Conservation (phyloP, 2,329 filamentous ascomycete genomes). For the Atkinsonella hypoxylon region DNA sequence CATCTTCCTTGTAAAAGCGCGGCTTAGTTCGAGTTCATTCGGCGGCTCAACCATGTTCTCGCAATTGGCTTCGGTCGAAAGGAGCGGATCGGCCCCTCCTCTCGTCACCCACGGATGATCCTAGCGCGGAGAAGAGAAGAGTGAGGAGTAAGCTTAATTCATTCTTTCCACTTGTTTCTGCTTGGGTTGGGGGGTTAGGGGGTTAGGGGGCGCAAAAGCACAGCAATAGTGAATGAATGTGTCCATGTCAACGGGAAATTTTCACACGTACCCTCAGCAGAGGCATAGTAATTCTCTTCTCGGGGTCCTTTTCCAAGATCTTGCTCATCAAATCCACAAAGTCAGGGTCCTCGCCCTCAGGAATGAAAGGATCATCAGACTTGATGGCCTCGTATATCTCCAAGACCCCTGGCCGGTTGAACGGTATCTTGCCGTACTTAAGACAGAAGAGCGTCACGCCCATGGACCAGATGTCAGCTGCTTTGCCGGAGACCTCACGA, state of each 20-base stretch:
- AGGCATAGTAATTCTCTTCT: conserved; percentile 70
- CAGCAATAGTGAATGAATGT: background rate
- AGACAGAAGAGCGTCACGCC: conserved; percentile 90
- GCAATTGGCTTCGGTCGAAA: conserved; percentile 79
- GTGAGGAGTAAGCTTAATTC: background rate
- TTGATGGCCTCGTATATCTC: conserved; percentile 87
- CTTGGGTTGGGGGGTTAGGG: no score
- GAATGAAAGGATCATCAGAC: conserved; percentile 50
- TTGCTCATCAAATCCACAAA: conserved; percentile 64
- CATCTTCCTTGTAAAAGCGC: conserved; percentile 85
- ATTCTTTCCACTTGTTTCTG: background rate
- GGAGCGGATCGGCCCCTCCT: conserved; percentile 61
- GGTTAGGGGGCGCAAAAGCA: no score
- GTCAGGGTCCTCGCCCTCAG: conserved; percentile 49
- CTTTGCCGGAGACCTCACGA: conserved; percentile 75
- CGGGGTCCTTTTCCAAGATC: conserved; percentile 75
- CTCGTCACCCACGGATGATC: conserved; percentile 89
- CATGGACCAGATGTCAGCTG: conserved; percentile 98
- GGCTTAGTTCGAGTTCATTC: conserved; percentile 80
- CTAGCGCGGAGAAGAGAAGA: conserved; percentile 30
- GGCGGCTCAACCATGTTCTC: conserved; percentile 68
- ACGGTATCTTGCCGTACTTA: conserved; percentile 78
- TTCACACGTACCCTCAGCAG: conserved; percentile 58
- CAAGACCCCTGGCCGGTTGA: conserved; percentile 64
- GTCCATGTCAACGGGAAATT: background rate